Percentiles rank a stretch among this genome's conserved stretches.
These are phyloP conservation scores for Pythium insidiosum DNA, from an alignment of 352 stramenopile species.

Conservation along the genomic window DNA sequence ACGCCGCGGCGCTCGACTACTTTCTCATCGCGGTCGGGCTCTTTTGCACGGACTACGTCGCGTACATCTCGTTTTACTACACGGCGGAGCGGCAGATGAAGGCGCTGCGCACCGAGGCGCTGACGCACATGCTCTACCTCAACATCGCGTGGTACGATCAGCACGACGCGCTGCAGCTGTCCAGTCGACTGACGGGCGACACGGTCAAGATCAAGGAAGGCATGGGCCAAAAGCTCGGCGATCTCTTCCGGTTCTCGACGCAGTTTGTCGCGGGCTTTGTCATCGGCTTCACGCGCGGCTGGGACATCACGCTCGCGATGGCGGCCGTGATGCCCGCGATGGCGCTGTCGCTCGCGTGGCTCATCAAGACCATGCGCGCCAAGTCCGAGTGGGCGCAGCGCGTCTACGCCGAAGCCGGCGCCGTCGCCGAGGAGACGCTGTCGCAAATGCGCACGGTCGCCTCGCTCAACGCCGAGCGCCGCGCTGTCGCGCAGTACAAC, in stretches of 20 bases:
- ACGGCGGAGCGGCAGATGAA: constrained; percentile 23
- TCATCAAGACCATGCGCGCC: constrained; percentile 1
- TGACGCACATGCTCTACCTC: constrained; percentile 13
- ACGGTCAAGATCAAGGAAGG: constrained; percentile 22
- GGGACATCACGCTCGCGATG: constrained; percentile 14
- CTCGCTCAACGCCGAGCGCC: constrained; percentile 16
- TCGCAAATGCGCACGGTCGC: constrained; percentile 16
- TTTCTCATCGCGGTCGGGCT: constrained; percentile 11
- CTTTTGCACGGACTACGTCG: constrained; percentile 22
- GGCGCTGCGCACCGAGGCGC: constrained; percentile 6
- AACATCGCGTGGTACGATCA: constrained; percentile 19
- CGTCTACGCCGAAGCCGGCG: constrained; percentile 1
- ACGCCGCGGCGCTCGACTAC: constrained; percentile 9
- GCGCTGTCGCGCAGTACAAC: constrained; percentile 8
- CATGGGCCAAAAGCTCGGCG: constrained; percentile 39
- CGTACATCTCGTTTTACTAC: constrained; percentile 16
- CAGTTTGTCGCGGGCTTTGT: constrained; percentile 10
- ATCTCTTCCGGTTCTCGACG: constrained; percentile 4
- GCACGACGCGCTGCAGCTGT: constrained; percentile 14
- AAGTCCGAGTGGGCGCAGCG: constrained; percentile 3
- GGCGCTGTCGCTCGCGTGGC: constrained; percentile 4
- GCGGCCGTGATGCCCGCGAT: constrained; percentile 8
- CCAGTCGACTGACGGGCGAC: constrained; percentile 11
- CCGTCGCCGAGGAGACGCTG: constrained; percentile 11
- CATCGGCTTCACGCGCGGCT: constrained; percentile 13